phyloP scores from a whole-genome alignment of 1,139 yeast species.

The Pichia sp. region DNA sequence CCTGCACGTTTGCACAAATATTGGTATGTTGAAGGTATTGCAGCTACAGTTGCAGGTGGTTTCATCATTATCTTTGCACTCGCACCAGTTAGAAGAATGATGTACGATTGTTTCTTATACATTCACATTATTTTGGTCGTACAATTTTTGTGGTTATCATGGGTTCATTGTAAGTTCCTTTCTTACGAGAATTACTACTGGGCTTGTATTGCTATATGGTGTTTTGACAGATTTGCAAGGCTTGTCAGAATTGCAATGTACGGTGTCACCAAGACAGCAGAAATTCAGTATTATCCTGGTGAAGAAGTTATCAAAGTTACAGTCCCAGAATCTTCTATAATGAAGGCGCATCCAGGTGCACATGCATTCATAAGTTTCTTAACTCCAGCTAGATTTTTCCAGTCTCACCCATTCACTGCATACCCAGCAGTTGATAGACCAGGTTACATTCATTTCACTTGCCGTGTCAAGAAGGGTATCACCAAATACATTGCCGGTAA shows the following conservation, averaged over 20 bases:
- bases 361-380: constrained; percentile 46
- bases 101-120: constrained; percentile 58
- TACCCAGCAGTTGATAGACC: constrained; percentile 19
- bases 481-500: constrained; percentile 29
- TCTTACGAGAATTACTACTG: constrained; percentile 41
- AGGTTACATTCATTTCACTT: constrained; percentile 27
- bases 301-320: constrained; percentile 34
- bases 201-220: constrained; percentile 60
- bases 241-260: constrained; percentile 39
- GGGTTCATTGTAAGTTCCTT: constrained; percentile 45
- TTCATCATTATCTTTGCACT: constrained; percentile 42
- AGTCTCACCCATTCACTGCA: constrained; percentile 38
- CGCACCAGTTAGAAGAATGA: constrained; percentile 44
- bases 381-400: constrained; percentile 30
- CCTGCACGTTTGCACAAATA: constrained; percentile 34
- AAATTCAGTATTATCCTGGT: constrained; percentile 35
- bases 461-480: constrained; percentile 34
- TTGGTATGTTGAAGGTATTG: constrained; percentile 51
- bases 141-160: constrained; percentile 49
- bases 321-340: constrained; percentile 25
- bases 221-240: constrained; percentile 49
- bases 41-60: constrained; percentile 35
- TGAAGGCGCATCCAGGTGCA: constrained; percentile 42
- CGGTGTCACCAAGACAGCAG: constrained; percentile 54
- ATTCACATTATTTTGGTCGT: constrained; percentile 54